Percentiles rank a stretch among this genome's conserved stretches.
phyloP scores from a whole-genome alignment of 169 alveolate genomes.

The Perkinsus olseni region DNA sequence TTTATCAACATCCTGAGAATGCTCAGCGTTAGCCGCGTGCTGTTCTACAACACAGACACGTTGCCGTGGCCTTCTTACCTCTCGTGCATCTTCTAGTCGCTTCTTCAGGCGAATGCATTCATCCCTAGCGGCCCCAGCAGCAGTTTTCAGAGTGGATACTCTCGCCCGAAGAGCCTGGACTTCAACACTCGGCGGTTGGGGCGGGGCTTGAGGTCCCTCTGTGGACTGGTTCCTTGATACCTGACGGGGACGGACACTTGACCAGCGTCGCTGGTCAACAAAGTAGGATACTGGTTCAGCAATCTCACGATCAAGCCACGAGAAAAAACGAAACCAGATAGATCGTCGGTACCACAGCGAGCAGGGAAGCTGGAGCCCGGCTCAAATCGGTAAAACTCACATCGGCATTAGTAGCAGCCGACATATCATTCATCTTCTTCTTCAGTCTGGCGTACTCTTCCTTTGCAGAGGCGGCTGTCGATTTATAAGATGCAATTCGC shows the following conservation, averaged over 20 bases:
- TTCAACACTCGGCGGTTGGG: background rate
- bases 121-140: background rate
- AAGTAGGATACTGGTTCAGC: no score
- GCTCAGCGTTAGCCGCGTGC: no score
- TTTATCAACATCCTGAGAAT: background rate
- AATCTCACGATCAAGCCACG: no score
- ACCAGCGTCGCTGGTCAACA: no score
- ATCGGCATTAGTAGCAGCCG: background rate
- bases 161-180: background rate
- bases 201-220: background rate
- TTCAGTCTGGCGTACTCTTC: background rate
- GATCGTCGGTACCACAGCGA: no score
- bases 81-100: background rate
- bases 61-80: background rate
- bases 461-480: background rate
- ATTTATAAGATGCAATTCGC: background rate
- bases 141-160: background rate
- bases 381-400: no score
- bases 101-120: background rate
- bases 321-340: no score
- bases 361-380: no score
- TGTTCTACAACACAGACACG: background rate
- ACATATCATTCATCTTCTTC: background rate
- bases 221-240: background rate
- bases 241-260: background rate